Evolutionary conservation across 805 yeast genomes (phyloP).

Genomic region (Candida ulmi): DNA sequence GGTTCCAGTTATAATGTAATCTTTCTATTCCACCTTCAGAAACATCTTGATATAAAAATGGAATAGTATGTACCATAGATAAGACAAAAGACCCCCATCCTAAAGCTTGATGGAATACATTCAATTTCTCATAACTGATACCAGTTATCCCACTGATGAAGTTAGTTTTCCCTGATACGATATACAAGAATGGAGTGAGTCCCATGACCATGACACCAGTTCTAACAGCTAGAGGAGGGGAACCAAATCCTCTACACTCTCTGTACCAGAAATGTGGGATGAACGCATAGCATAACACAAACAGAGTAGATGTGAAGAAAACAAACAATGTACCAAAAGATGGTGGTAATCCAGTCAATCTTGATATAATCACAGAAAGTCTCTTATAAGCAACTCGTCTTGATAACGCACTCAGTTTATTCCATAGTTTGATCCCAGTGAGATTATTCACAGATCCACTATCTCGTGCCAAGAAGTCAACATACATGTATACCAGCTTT

Average conservation of each 20-base stretch:
- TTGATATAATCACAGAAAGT: conserved; percentile 26
- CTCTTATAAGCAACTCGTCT: conserved; percentile 29
- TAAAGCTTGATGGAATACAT: conserved; percentile 38
- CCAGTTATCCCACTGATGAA: conserved; percentile 45
- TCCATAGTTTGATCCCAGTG: background rate
- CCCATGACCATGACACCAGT: conserved; percentile 48
- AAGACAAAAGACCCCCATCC: conserved; percentile 39
- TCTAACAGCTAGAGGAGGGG: conserved; percentile 53
- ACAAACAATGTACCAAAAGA: conserved; percentile 31
- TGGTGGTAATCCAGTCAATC: conserved; percentile 32
- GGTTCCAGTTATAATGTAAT: conserved; percentile 19
- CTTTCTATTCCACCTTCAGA: conserved; percentile 43
- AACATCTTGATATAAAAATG: conserved; percentile 39
- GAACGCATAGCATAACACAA: conserved; percentile 27
- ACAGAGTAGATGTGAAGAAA: conserved; percentile 29
- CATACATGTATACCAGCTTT: conserved; percentile 7
- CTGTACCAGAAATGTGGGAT: conserved; percentile 47
- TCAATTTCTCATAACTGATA: conserved; percentile 49
- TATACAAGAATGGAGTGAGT: conserved; percentile 42
- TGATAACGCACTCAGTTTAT: conserved; percentile 24
- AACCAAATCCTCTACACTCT: conserved; percentile 48
- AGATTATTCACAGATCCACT: background rate
- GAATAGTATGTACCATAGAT: conserved; percentile 44
- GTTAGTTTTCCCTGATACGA: conserved; percentile 49
- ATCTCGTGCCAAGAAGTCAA: conserved; percentile 10